Evolutionary conservation across 148 eudicot species (phyloP), one percentile per base, ranked within the genome.

Genomic region (Rhododendron williamsianum): DNA sequence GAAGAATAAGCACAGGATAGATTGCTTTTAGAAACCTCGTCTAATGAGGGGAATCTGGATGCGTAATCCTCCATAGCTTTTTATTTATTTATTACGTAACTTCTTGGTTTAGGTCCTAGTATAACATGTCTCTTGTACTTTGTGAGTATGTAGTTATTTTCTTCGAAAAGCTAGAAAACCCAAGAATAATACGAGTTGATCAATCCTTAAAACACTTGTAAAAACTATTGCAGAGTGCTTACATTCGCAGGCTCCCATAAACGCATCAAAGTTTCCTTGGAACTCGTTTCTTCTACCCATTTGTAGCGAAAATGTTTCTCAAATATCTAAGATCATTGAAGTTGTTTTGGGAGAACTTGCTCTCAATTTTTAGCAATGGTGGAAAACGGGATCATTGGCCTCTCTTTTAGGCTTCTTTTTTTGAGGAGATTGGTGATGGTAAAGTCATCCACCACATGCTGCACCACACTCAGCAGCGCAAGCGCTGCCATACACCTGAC

Each of bases 391-490:
- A 65, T 82, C 10, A 9, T 45, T 27, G 51, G 16, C 76, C 19
- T 4, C 33, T 36, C 6, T 2, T 5, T 60, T 15, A 8, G n/a
- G 74, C 9, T 60, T 21, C 1, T 48, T 33, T 27, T 15, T 23
- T 43, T 13, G 18, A 6, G 6, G 18, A 43, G 45, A 4, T 41
- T 4, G 65, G 45, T 52, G 65, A 52, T 3, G 23, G 4, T 80
- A 25, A 35, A 58, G 83, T 82, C 84, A 82, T 41, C 77, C 84
- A 45, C 87, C 87, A 65, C 87, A 85, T 71, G 45, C 87, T 19
- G 78, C 83, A 13, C 87, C 87, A 11, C 86, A 85, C 9, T 33
- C 86, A 6, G 86, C 86, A 3, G 36, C 78, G 7, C 86, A 85
- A 1, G 65, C 77, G 10, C 87, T 13, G 4, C 83, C 87, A 46